Percentiles rank a stretch among this genome's conserved stretches.
These are phyloP conservation scores for Paramarasmius palmivorus DNA, from an alignment of 1,284 basidiomycete species.

Conservation along the genomic window DNA sequence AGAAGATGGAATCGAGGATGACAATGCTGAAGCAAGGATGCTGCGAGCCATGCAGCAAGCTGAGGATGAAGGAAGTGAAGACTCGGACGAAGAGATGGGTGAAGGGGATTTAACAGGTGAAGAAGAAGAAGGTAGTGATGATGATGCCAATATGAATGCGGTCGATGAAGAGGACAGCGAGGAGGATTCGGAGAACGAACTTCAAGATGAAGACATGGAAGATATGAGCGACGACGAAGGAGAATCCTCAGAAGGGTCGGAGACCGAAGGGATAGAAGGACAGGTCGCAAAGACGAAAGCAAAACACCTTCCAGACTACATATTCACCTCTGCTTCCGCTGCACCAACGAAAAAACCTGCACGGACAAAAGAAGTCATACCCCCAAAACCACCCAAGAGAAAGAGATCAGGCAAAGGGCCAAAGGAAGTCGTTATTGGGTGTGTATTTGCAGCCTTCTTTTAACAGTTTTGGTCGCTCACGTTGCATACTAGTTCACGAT, in stretches of 20 bases:
- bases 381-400: constrained; percentile 22
- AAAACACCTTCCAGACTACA: constrained; percentile 48
- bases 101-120: constrained; percentile 14
- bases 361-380: constrained; percentile 18
- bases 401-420: constrained; percentile 9
- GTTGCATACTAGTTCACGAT: constrained; percentile 23
- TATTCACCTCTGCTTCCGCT: constrained; percentile 48
- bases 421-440: constrained; percentile 28
- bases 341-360: constrained; percentile 20
- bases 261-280: constrained; percentile 15
- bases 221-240: constrained; percentile 14
- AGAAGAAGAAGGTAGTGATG: constrained; percentile 20
- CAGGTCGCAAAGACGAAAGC: constrained; percentile 22
- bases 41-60: constrained; percentile 42
- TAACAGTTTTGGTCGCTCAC: constrained; percentile 4
- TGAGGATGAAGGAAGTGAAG: constrained; percentile 24
- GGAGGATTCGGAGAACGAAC: constrained; percentile 5
- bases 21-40: constrained; percentile 31
- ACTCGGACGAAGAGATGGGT: constrained; percentile 5
- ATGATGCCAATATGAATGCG: constrained; percentile 21
- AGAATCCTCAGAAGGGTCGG: constrained; percentile 11
- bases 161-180: constrained; percentile 18
- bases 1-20: constrained; percentile 16
- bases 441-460: constrained; percentile 20
- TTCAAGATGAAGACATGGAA: constrained; percentile 9